A percentile compares a stretch with the other conserved stretches of the same genome.
Evolutionary conservation across 1,139 yeast genomes (phyloP).

Genomic region (Williopsis jadinii): DNA sequence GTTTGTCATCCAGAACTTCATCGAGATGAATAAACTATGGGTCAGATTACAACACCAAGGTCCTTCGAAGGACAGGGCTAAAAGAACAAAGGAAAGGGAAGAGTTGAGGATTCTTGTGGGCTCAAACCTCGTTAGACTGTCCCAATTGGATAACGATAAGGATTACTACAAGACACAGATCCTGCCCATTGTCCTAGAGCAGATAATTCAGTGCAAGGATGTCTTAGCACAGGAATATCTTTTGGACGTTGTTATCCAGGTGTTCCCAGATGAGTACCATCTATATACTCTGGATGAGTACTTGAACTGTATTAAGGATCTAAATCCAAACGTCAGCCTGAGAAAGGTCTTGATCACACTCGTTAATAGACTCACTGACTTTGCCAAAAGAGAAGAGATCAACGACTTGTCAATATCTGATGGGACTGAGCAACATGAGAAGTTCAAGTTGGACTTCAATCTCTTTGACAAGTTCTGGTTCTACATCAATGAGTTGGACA

Average conservation of each 20-base stretch:
- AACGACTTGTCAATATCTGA: conserved; percentile 13
- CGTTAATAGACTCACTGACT: conserved; percentile 67
- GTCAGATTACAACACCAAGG: conserved; percentile 96
- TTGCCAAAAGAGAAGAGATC: conserved; percentile 30
- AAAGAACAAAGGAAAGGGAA: conserved; percentile 72
- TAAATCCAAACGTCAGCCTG: conserved; percentile 65
- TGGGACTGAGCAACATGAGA: conserved; percentile 4
- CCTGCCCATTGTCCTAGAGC: conserved; percentile 79
- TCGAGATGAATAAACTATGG: conserved; percentile 98
- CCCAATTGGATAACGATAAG: conserved; percentile 76
- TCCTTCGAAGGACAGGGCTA: conserved; percentile 73
- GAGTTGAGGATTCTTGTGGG: conserved; percentile 92
- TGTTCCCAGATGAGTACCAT: conserved; percentile 92
- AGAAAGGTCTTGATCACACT: conserved; percentile 62
- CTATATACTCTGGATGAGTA: conserved; percentile 63
- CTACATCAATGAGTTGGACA: conserved; percentile 48
- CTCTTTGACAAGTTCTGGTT: conserved; percentile 60
- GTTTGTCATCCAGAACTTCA: conserved; percentile 80
- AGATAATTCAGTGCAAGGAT: conserved; percentile 88
- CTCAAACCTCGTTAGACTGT: conserved; percentile 79
- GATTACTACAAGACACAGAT: conserved; percentile 55
- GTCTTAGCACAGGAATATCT: conserved; percentile 87
- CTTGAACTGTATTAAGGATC: conserved; percentile 55
- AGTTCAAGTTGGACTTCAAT: conserved; percentile 15
- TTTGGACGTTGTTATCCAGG: conserved; percentile 84